Percentiles rank a stretch among this genome's conserved stretches.
These are phyloP conservation scores for Paramarasmius palmivorus DNA, from an alignment of 1,284 basidiomycete genomes.

Conservation along the genomic window DNA sequence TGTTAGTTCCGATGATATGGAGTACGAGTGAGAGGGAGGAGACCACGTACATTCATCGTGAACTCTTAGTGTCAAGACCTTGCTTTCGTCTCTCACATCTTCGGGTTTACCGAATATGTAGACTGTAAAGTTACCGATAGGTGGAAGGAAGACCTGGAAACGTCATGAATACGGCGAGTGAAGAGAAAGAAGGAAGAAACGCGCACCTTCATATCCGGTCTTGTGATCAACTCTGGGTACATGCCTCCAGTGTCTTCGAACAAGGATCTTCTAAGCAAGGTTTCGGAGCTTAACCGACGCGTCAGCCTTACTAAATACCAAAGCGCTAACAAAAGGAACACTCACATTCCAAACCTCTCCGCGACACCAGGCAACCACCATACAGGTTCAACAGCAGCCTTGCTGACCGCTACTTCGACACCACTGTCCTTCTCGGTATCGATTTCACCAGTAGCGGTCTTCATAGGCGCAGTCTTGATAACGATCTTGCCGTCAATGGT, in stretches of 20 bases:
- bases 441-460: slow-evolving; percentile 61
- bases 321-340: background rate
- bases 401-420: slow-evolving; percentile 84
- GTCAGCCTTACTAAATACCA: slow-evolving; percentile 4
- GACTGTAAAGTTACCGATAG: slow-evolving; percentile 89
- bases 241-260: slow-evolving; percentile 97
- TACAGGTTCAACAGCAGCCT: slow-evolving; percentile 90
- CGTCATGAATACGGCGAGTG: background rate
- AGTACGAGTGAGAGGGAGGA: slow-evolving; percentile 4
- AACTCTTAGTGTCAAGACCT: slow-evolving; percentile 89
- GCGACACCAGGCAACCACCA: slow-evolving; percentile 97
- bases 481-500: slow-evolving; percentile 51
- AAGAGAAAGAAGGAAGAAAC: background rate
- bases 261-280: slow-evolving; percentile 80
- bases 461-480: slow-evolving; percentile 58
- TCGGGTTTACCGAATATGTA: slow-evolving; percentile 92
- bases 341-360: slow-evolving; percentile 81
- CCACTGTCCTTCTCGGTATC: slow-evolving; percentile 67
- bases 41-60: slow-evolving; percentile 84
- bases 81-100: slow-evolving; percentile 75
- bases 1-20: background rate
- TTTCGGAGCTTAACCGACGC: slow-evolving; percentile 65
- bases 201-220: slow-evolving; percentile 81
- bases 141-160: slow-evolving; percentile 79
- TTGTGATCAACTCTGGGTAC: slow-evolving; percentile 95